These are phyloP conservation scores for Puccinia horiana DNA, from an alignment of 1,284 basidiomycete species.

Conservation along the genomic window DNA sequence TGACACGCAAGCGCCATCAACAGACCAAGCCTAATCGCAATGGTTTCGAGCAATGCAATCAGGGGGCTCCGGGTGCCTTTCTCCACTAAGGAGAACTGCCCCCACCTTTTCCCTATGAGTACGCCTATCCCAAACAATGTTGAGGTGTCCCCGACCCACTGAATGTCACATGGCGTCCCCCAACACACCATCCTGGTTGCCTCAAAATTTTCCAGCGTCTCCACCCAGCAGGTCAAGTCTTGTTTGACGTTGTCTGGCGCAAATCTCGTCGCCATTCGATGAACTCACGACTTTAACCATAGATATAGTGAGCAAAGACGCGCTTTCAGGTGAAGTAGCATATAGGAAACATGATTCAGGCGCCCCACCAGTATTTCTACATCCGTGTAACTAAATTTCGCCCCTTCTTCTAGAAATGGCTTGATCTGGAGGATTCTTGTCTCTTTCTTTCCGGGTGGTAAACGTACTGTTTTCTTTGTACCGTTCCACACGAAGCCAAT, in stretches of 20 bases:
- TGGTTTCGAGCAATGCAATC: no score
- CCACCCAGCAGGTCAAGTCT: neutral
- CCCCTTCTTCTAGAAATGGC: neutral
- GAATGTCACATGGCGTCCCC: neutral
- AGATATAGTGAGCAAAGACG: neutral
- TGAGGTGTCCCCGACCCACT: neutral
- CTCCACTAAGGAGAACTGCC: no score
- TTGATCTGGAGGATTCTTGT: neutral
- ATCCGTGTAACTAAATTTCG: neutral
- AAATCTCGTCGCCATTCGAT: neutral
- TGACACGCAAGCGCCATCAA: no score
- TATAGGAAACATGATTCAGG: constrained; percentile 13
- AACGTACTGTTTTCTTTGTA: neutral
- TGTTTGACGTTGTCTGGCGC: neutral
- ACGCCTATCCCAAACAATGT: neutral
- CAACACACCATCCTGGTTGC: no score
- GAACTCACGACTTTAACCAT: neutral
- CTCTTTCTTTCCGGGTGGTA: neutral
- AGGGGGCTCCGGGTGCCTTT: no score
- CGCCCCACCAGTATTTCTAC: constrained; percentile 10
- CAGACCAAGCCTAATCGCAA: no score
- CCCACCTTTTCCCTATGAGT: neutral
- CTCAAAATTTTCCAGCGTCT: neutral
- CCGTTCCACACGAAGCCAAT: constrained; percentile 1
- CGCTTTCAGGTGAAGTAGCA: neutral